These are phyloP conservation scores for Beauveria australis DNA, from an alignment of 2,329 filamentous ascomycete genomes.

Conservation along the genomic window DNA sequence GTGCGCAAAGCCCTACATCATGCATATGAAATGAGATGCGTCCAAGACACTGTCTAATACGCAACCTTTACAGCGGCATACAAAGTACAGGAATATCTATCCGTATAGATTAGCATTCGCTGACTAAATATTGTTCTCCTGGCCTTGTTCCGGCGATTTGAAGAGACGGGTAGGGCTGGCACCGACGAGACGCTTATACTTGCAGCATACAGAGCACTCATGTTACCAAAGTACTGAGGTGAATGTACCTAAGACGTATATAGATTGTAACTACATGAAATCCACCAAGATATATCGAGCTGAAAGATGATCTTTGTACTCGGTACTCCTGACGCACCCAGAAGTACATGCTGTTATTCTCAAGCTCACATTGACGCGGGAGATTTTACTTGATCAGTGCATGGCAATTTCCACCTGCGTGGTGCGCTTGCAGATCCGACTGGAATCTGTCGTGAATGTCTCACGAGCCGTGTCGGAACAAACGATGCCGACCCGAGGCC, in stretches of 20 bases:
- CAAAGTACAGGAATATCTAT: neutral
- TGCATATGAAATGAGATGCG: neutral
- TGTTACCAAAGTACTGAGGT: too few relatives aligned
- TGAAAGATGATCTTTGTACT: too few relatives aligned
- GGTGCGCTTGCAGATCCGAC: neutral
- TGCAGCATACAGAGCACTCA: too few relatives aligned
- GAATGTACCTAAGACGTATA: too few relatives aligned
- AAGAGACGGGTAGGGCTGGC: neutral
- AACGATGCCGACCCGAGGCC: neutral
- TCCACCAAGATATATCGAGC: too few relatives aligned
- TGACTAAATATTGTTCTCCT: neutral
- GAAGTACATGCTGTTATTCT: too few relatives aligned
- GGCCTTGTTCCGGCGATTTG: neutral
- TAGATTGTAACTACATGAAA: too few relatives aligned
- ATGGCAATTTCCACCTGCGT: neutral
- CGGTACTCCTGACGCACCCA: too few relatives aligned
- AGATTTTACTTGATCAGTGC: neutral
- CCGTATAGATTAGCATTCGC: neutral
- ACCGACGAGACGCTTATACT: too few relatives aligned
- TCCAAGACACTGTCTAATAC: slow-evolving; percentile 4
- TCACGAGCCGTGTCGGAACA: neutral
- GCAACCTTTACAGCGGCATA: neutral
- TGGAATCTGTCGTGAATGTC: neutral
- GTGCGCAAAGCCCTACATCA: too few relatives aligned
- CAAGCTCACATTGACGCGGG: too few relatives aligned